Base-by-base conservation (phyloP, 371 early-diverging fungal species). In the Circinella umbellata region DNA sequence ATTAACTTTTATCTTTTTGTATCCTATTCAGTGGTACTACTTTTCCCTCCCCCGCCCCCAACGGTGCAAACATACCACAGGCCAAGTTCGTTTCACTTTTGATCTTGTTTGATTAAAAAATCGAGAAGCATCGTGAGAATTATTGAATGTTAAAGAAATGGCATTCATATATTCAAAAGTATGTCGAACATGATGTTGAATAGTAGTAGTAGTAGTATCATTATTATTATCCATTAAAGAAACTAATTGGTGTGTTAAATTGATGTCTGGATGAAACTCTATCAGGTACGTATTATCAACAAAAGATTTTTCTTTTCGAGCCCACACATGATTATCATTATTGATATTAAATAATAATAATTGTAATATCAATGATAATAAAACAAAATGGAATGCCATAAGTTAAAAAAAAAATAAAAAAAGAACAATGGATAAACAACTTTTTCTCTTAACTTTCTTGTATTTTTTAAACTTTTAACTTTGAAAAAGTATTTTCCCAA, bases 151-250 rank as follows among this genome's bases (percentile, higher is more conserved):
- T 10, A 83, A 48, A 0, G 84, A 83, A 3, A 83, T 73, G 35
- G 84, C 84, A 69, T 80, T 75, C 46, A 83, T 78, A 7, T 73
- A 59, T 18, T 76, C 66, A 36, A 74, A 83, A 70, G 76, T 78
- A 38, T 83, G 78, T 15, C 80, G 79, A 3, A 83, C 27, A 15
- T 68, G 34, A 63, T 79, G 76, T 5, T 59, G 69, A n/a, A 83
- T 79, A 34, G 79, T 74, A 20, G n/a, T n/a, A n/a, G 80, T 79
- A 34, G 79, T 74, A 27, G 0, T 27, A 27, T 27, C 27, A 27
- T 27, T 27, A 27, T 27, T 27, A 27, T 27, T 27, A 27, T 27
- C 27, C 27, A 27, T 27, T 27, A 72, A 62, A 1, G 48, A 34
- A 11, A 72, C 39, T 3, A 83, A 51, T 38, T 77, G 59, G 67